Conservation (phyloP, 768 basidiomycete genomes). For the Rhodotorula toruloides region DNA sequence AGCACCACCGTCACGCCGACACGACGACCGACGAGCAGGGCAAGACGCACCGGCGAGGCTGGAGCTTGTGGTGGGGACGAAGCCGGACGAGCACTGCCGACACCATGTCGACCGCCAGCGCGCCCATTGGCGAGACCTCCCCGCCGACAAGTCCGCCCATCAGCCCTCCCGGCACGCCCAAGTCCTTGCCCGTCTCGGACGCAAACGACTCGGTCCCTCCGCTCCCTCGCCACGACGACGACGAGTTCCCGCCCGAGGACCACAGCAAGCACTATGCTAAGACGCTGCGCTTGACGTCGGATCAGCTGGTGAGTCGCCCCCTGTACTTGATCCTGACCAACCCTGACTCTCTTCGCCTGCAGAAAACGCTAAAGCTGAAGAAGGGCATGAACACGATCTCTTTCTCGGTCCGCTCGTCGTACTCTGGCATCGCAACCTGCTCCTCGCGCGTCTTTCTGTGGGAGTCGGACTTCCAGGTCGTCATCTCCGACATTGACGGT, state of each 20-base stretch:
- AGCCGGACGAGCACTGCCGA: slow-evolving; percentile 45
- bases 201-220: neutral
- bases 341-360: neutral
- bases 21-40: neutral
- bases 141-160: slow-evolving; percentile 32
- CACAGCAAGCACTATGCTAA: slow-evolving; percentile 67
- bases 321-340: neutral
- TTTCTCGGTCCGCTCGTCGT: slow-evolving; percentile 79
- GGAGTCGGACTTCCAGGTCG: slow-evolving; percentile 83
- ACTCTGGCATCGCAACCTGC: slow-evolving; percentile 67
- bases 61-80: slow-evolving; percentile 63
- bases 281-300: slow-evolving; percentile 84
- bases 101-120: neutral
- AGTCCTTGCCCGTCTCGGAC: slow-evolving; percentile 3
- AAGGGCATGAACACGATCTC: slow-evolving; percentile 85
- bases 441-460: slow-evolving; percentile 91
- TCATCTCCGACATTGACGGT: slow-evolving; percentile 96
- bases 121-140: slow-evolving; percentile 16
- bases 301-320: slow-evolving; percentile 68
- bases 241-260: slow-evolving; percentile 27
- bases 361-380: slow-evolving; percentile 81
- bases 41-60: slow-evolving; percentile 17
- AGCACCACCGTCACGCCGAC: slow-evolving; percentile 21
- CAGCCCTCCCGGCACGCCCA: slow-evolving; percentile 41
- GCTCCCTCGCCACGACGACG: neutral